Evolutionary conservation across 371 early-diverging fungal species (phyloP).

Genomic region (Mortierella sp.): DNA sequence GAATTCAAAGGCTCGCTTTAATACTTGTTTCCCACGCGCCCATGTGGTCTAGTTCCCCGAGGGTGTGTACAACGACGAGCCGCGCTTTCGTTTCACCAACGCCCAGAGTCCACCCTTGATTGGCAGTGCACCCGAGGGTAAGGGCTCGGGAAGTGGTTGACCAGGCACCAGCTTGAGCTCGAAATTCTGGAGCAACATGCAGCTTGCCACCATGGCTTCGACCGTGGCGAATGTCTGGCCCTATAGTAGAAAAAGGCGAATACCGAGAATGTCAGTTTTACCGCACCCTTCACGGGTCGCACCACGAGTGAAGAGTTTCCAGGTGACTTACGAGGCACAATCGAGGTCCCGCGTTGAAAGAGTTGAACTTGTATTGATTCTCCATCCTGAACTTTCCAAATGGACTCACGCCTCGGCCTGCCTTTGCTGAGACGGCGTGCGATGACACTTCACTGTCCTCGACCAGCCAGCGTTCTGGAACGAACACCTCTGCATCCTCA

Average conservation of each 20-base stretch:
- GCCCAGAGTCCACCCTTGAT: slow-evolving; percentile 31
- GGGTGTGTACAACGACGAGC: neutral
- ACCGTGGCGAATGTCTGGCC: slow-evolving; percentile 63
- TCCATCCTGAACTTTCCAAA: slow-evolving; percentile 44
- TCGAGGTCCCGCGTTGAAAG: slow-evolving; percentile 42
- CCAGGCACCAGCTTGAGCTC: slow-evolving; percentile 55
- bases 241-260: neutral
- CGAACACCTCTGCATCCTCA: slow-evolving; percentile 32
- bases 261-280: neutral
- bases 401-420: neutral
- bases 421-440: neutral
- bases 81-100: neutral
- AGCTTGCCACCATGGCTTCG: slow-evolving; percentile 63
- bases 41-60: neutral
- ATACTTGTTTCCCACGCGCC: too few relatives aligned
- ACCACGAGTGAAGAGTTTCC: too few relatives aligned
- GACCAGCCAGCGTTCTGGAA: slow-evolving; percentile 46
- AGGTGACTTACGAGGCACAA: slow-evolving; percentile 23
- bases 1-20: too few relatives aligned
- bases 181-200: slow-evolving; percentile 58
- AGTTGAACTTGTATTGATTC: slow-evolving; percentile 40
- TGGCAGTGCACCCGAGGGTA: slow-evolving; percentile 25
- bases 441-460: neutral
- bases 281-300: too few relatives aligned
- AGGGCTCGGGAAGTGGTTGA: slow-evolving; percentile 33